Conservation (phyloP, 768 basidiomycete genomes). For the Coprinopsis strossmayeri region DNA sequence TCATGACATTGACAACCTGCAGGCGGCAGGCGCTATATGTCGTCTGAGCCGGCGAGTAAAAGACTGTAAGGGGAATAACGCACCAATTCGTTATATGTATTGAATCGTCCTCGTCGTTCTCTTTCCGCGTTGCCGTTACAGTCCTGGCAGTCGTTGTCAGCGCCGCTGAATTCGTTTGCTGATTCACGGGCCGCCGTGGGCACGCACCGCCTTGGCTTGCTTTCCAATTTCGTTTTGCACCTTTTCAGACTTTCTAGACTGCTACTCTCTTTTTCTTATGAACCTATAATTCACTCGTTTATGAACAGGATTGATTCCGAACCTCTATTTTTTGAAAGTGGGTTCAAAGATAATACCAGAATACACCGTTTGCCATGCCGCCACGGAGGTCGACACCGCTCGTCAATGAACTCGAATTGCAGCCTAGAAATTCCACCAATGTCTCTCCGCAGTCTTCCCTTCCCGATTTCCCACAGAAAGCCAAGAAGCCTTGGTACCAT, state of each 20-base stretch:
- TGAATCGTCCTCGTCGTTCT: too few relatives aligned
- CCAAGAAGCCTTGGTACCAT: constrained; percentile 44
- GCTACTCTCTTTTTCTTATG: neutral
- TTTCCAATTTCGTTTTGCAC: neutral
- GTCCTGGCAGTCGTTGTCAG: neutral
- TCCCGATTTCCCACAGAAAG: neutral
- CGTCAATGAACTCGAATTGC: constrained; percentile 7
- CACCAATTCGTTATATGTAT: too few relatives aligned
- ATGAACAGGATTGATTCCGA: neutral
- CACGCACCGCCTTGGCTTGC: neutral
- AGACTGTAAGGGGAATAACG: too few relatives aligned
- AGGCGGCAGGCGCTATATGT: too few relatives aligned
- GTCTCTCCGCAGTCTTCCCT: neutral
- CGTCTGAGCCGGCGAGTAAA: too few relatives aligned
- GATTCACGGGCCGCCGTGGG: too few relatives aligned
- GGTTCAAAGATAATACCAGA: too few relatives aligned
- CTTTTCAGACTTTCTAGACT: neutral
- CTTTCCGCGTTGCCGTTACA: too few relatives aligned
- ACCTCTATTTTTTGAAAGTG: too few relatives aligned
- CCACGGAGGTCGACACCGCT: constrained; percentile 1
- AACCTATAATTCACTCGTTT: neutral
- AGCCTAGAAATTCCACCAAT: neutral
- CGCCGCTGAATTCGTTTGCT: neutral
- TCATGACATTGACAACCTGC: neutral
- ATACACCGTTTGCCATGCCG: too few relatives aligned